Conservation (phyloP, 1,284 basidiomycete genomes). For the Ganoderma resinaceum region DNA sequence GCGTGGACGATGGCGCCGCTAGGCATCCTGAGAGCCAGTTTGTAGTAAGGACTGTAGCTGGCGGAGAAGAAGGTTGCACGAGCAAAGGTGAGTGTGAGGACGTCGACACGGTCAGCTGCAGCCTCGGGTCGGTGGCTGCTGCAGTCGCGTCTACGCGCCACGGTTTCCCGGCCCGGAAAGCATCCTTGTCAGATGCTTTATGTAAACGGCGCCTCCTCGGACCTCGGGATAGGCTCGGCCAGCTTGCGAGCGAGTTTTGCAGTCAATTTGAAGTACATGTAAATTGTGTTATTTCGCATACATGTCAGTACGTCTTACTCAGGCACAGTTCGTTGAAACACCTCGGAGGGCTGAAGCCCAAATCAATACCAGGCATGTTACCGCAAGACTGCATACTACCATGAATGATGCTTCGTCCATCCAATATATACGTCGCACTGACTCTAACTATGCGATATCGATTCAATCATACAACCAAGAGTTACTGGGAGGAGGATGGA, state of each 20-base stretch:
- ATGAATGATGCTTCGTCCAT: constrained; percentile 25
- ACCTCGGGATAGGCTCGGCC: too few relatives aligned
- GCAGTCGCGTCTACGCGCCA: not conserved
- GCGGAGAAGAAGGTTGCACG: not conserved
- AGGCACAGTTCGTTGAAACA: not conserved
- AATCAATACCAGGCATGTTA: not conserved
- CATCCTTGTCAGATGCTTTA: too few relatives aligned
- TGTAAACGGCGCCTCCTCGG: too few relatives aligned
- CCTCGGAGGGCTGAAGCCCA: not conserved
- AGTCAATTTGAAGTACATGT: too few relatives aligned
- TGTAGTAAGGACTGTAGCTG: not conserved
- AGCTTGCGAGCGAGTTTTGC: too few relatives aligned
- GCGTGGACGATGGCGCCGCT: constrained; percentile 54
- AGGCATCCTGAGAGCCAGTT: constrained; percentile 1
- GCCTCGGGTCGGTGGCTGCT: not conserved
- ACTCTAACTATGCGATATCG: constrained; percentile 32
- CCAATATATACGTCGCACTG: constrained; percentile 34
- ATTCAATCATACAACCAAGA: constrained; percentile 34
- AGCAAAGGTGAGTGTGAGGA: not conserved
- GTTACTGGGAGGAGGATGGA: constrained; percentile 17
- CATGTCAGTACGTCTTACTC: not conserved
- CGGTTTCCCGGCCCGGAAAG: not conserved
- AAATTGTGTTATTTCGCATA: too few relatives aligned
- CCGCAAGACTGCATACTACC: constrained; percentile 15
- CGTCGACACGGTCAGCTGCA: not conserved